A percentile compares a stretch with the other conserved stretches of the same genome.
Evolutionary conservation across 257 asterid species (phyloP).

Genomic region (Jacaranda mimosifolia): DNA sequence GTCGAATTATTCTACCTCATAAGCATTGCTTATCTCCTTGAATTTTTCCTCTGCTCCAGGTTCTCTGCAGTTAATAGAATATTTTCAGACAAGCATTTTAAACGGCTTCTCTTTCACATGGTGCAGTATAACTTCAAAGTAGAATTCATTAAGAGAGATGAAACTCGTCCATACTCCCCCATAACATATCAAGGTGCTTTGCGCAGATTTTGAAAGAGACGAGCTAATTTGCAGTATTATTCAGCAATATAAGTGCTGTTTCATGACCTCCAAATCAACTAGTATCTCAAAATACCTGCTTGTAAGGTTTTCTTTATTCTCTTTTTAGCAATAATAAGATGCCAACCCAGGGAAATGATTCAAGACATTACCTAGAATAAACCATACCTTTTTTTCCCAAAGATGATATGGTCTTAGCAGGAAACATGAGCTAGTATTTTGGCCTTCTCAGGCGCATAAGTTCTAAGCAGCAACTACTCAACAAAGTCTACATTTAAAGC

Average conservation of each 20-base stretch:
- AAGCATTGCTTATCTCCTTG: conserved; percentile 97
- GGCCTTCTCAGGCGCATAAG: not conserved
- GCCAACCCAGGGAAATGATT: conserved; percentile 4
- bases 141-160: not conserved
- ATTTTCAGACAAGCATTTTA: conserved; percentile 34
- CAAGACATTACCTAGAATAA: not conserved
- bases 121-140: not conserved
- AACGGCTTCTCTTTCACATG: not conserved
- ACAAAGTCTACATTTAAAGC: conserved; percentile 6
- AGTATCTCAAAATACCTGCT: not conserved
- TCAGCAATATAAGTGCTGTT: conserved; percentile 6
- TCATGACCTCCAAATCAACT: conserved; percentile 8
- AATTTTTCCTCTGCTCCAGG: conserved; percentile 94
- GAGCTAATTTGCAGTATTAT: not conserved
- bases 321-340: not conserved
- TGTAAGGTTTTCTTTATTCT: not conserved
- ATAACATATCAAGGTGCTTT: not conserved
- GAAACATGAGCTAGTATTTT: conserved; percentile 6
- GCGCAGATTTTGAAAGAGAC: not conserved
- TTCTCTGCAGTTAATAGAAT: conserved; percentile 63
- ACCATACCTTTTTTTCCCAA: conserved; percentile 7
- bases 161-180: too few relatives aligned
- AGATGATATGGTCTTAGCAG: not conserved
- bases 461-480: conserved; percentile 4
- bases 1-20: conserved; percentile 71